Evolutionary conservation across 345 rosid species (phyloP).

Genomic region (Melaleuca alternifolia): DNA sequence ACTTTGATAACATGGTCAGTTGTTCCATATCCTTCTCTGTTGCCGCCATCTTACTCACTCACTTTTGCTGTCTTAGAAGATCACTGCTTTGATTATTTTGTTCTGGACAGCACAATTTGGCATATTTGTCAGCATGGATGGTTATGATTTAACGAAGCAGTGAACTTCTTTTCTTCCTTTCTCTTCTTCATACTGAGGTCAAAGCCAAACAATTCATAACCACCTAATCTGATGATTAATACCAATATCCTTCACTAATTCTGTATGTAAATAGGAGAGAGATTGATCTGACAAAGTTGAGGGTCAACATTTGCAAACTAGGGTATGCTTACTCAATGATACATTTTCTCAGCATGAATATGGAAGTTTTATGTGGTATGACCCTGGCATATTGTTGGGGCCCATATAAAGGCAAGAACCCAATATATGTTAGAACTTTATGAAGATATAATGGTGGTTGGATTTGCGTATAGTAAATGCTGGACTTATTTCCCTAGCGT

Average conservation of each 20-base stretch:
- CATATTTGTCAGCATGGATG: background rate
- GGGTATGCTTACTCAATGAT: background rate
- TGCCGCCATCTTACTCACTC: background rate
- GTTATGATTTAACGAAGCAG: background rate
- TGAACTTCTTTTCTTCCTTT: background rate
- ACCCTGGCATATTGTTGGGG: background rate
- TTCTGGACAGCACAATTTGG: background rate
- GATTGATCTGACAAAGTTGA: background rate
- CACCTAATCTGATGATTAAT: background rate
- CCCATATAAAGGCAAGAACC: background rate
- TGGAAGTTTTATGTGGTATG: background rate
- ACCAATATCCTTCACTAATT: background rate
- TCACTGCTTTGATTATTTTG: background rate
- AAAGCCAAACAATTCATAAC: background rate
- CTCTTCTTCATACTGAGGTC: background rate
- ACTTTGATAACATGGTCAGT: constrained; percentile 54
- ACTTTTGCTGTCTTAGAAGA: background rate
- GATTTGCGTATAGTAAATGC: background rate
- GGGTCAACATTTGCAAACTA: background rate
- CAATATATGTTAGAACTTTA: background rate
- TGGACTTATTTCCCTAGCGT: background rate
- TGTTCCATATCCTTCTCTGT: background rate
- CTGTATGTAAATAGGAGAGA: background rate
- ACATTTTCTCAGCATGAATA: background rate
- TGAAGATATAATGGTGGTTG: background rate